Evolutionary conservation across 2,329 filamentous ascomycete genomes (phyloP).

Genomic region (Truncatella angustata): DNA sequence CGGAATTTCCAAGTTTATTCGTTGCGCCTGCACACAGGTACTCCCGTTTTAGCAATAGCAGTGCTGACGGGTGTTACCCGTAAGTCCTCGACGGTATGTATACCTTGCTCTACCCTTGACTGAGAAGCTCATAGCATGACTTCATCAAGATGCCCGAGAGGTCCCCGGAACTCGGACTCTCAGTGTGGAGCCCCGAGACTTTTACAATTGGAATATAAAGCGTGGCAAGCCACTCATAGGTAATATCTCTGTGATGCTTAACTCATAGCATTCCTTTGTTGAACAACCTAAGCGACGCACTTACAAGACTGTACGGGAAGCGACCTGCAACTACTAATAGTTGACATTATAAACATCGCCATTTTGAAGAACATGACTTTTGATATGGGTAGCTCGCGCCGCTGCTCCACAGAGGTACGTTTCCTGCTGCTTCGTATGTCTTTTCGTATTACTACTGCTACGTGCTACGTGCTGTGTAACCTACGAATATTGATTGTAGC

Average conservation of each 20-base stretch:
- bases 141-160: too few relatives aligned
- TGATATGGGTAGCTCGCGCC: neutral
- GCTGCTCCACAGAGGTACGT: neutral
- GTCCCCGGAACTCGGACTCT: neutral
- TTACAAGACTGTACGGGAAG: neutral
- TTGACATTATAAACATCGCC: neutral
- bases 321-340: neutral
- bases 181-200: neutral
- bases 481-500: neutral
- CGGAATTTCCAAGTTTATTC: too few relatives aligned
- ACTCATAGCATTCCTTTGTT: too few relatives aligned
- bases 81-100: neutral
- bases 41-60: too few relatives aligned
- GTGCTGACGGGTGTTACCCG: neutral
- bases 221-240: neutral
- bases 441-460: too few relatives aligned
- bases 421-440: too few relatives aligned
- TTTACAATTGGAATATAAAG: neutral
- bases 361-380: neutral
- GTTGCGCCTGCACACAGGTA: too few relatives aligned
- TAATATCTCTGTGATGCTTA: neutral
- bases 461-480: too few relatives aligned
- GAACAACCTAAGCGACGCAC: neutral
- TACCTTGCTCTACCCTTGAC: neutral
- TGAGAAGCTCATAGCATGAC: neutral